Evolutionary conservation across 2,329 filamentous ascomycete genomes (phyloP).

Genomic region (Cercospora sojina): DNA sequence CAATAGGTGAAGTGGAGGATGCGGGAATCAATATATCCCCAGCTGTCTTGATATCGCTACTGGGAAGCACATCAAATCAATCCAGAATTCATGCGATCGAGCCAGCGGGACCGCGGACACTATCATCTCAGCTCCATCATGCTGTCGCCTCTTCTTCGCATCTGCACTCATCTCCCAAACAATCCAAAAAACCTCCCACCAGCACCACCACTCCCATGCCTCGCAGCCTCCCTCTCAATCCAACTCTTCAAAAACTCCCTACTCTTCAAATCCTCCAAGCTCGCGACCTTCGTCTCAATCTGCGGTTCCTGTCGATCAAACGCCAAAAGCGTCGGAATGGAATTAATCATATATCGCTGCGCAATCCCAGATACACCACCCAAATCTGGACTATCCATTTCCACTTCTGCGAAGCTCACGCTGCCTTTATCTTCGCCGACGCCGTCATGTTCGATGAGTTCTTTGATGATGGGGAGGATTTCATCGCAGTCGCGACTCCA

Average conservation of each 20-base stretch:
- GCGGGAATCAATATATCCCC: no score
- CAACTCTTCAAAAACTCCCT: slow-evolving; percentile 47
- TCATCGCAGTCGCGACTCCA: slow-evolving; percentile 49
- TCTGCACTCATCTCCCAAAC: slow-evolving; percentile 28
- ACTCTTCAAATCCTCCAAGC: slow-evolving; percentile 48
- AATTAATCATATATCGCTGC: slow-evolving; percentile 47
- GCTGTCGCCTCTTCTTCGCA: background rate
- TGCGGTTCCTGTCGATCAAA: slow-evolving; percentile 53
- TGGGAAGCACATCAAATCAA: background rate
- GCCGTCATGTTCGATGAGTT: slow-evolving; percentile 46
- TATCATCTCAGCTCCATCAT: background rate
- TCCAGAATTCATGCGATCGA: no score
- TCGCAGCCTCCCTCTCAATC: slow-evolving; percentile 49
- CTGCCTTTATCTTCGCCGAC: slow-evolving; percentile 48
- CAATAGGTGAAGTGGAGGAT: no score
- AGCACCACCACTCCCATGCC: slow-evolving; percentile 47
- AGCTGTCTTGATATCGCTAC: background rate
- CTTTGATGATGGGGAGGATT: slow-evolving; percentile 45
- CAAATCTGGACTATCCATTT: slow-evolving; percentile 49
- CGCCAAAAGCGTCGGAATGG: slow-evolving; percentile 51
- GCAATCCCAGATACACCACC: slow-evolving; percentile 40
- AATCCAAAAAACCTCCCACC: slow-evolving; percentile 44
- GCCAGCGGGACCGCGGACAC: background rate
- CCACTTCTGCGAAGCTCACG: slow-evolving; percentile 50
- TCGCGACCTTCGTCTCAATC: slow-evolving; percentile 46